Base-by-base conservation (phyloP, 106 monocot genomes). In the Cymbidium sinense region DNA sequence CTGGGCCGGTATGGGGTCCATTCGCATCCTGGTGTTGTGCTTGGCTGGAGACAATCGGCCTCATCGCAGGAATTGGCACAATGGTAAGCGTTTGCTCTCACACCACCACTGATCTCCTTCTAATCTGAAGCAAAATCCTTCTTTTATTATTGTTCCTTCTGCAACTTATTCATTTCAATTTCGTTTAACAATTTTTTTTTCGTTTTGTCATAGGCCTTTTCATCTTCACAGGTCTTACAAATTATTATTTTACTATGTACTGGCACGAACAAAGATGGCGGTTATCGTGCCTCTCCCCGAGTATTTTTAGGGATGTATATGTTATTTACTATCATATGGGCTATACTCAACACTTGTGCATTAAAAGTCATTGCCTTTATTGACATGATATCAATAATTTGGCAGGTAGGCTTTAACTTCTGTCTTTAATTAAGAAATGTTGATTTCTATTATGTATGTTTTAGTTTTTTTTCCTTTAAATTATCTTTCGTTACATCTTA, bases 1-100 rank as follows among this genome's bases (percentile, higher is more conserved):
- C 92, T 27, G 89, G 76, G 31, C 76, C 50, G 9, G 19, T 20
- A 8, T 51, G 76, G 76, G 76, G 89, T 18, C 92, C 92, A 10
- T 87, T 93, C 25, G 89, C 92, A 50, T 93, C 92, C 18, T 93
- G 89, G 92, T 93, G 89, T 54, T 93, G 87, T 74, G 92, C 92
- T 52, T 92, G 92, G 92, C 58, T 92, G 55, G 92, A 92, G 87
- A 82, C 89, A 18, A 92, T 92, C 17, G 87, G 89, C 25, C 87
- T 89, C 4, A 84, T 92, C 78, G 85, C 85, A 73, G 89, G 92
- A 58, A 89, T 89, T 30, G 92, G 92, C 27, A 92, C 92, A 77
- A 87, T 89, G 89, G 92, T 89, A 77, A 11, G 15, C 2, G n/a
- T 33, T n/a, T 23, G 21, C 20, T 58, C 23, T 33, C 2, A 37